Evolutionary conservation across 176 grass and related monocot species (phyloP).

Genomic region (Phoenix roebelenii): DNA sequence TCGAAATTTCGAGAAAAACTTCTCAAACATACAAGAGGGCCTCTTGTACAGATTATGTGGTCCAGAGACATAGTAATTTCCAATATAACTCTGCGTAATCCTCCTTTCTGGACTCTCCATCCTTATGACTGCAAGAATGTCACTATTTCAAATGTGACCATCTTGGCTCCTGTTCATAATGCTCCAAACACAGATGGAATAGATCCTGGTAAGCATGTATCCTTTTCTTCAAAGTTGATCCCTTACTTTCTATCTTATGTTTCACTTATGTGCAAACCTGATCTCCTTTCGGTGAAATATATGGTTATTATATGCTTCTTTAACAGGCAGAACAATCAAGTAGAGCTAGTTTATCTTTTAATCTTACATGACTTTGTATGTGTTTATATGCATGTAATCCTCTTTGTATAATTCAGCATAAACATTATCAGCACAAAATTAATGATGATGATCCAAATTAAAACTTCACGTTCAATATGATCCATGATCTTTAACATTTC

Average conservation of each 20-base stretch:
- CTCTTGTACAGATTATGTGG: slow-evolving; percentile 78
- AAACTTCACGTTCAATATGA: too few relatives aligned
- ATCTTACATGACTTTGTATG: too few relatives aligned
- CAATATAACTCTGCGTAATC: slow-evolving; percentile 63
- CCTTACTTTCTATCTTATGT: not conserved
- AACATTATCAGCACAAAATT: too few relatives aligned
- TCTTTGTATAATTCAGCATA: too few relatives aligned
- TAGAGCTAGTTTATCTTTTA: too few relatives aligned
- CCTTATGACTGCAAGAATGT: slow-evolving; percentile 75
- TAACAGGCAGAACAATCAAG: too few relatives aligned
- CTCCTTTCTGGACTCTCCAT: slow-evolving; percentile 97
- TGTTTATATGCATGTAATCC: too few relatives aligned
- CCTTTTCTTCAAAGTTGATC: not conserved
- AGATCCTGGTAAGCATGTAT: slow-evolving; percentile 57
- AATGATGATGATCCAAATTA: too few relatives aligned
- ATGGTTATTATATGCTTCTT: too few relatives aligned
- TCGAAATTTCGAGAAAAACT: slow-evolving; percentile 49
- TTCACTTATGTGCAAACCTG: not conserved
- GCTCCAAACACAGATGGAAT: slow-evolving; percentile 98
- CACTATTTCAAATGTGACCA: slow-evolving; percentile 62
- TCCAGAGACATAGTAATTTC: slow-evolving; percentile 70
- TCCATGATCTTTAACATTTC: too few relatives aligned
- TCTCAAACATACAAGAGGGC: slow-evolving; percentile 69
- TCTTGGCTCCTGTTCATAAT: slow-evolving; percentile 53
- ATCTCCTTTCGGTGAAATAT: too few relatives aligned